Percentiles rank a stretch among this genome's conserved stretches.
These are phyloP conservation scores for Neurospora sp. DNA, from an alignment of 495 filamentous ascomycete species.

Conservation along the genomic window DNA sequence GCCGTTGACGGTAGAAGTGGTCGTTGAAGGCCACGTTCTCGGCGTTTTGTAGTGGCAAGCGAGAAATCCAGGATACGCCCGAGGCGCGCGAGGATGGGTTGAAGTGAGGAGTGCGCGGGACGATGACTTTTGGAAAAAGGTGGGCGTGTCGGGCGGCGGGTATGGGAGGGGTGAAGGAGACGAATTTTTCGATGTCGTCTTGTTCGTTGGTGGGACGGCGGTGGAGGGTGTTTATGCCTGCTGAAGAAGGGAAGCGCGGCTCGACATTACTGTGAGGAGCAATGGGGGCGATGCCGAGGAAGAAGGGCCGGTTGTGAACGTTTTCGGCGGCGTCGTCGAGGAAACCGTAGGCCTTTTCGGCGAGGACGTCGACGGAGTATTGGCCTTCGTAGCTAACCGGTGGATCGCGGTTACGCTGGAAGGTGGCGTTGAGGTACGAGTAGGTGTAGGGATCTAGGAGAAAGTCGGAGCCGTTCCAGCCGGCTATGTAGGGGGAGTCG, in stretches of 20 bases:
- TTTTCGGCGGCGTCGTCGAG: slow-evolving; percentile 49
- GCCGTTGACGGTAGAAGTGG: slow-evolving; percentile 53
- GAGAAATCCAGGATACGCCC: slow-evolving; percentile 53
- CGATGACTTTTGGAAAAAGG: slow-evolving; percentile 35
- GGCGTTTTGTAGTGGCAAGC: slow-evolving; percentile 41
- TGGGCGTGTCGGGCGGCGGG: slow-evolving; percentile 37
- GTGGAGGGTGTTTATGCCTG: background rate
- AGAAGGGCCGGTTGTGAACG: slow-evolving; percentile 45
- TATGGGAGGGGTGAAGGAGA: slow-evolving; percentile 42
- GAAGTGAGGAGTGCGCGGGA: slow-evolving; percentile 45
- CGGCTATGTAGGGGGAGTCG: slow-evolving; percentile 43
- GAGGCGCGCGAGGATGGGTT: slow-evolving; percentile 39
- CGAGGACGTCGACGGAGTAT: slow-evolving; percentile 53
- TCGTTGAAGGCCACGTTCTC: slow-evolving; percentile 55
- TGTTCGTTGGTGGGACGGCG: background rate
- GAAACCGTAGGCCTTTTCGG: slow-evolving; percentile 51
- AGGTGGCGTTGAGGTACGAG: slow-evolving; percentile 56
- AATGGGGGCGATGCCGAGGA: slow-evolving; percentile 55
- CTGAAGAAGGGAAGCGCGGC: background rate
- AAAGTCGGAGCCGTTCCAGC: slow-evolving; percentile 54
- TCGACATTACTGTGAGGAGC: slow-evolving; percentile 54
- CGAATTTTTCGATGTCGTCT: slow-evolving; percentile 8
- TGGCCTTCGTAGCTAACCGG: slow-evolving; percentile 48
- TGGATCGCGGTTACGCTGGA: slow-evolving; percentile 51
- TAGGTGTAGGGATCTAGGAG: slow-evolving; percentile 66